Conservation (phyloP, 2,329 filamentous ascomycete species). For the Endoconidiophora polonica region DNA sequence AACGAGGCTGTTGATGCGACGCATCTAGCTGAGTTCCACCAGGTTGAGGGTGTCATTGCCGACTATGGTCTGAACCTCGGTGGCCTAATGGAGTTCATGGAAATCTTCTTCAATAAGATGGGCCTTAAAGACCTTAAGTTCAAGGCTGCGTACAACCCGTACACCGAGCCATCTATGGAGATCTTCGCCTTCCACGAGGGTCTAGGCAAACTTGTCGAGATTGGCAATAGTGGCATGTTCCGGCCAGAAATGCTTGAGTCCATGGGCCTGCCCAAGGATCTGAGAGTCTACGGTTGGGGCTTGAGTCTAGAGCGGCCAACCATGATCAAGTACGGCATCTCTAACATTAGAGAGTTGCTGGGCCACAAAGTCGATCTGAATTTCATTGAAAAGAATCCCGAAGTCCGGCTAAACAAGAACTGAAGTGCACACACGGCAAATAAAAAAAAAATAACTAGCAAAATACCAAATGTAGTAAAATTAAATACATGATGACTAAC, state of each 20-base stretch:
- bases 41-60: conserved; percentile 95
- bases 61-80: conserved; percentile 88
- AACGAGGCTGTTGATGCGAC: conserved; percentile 97
- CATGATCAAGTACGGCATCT: conserved; percentile 89
- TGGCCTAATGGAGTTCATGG: conserved; percentile 83
- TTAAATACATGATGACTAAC: background rate
- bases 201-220: conserved; percentile 82
- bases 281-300: conserved; percentile 90
- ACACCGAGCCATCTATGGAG: conserved; percentile 94
- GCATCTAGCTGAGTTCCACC: conserved; percentile 94
- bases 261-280: conserved; percentile 82
- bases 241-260: conserved; percentile 90
- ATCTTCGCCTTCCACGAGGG: conserved; percentile 93
- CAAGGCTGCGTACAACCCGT: conserved; percentile 93
- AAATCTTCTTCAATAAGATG: conserved; percentile 93
- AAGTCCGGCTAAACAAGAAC: conserved; percentile 75
- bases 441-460: conserved; percentile 3
- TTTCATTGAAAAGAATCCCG: conserved; percentile 83
- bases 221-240: conserved; percentile 98
- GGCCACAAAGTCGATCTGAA: conserved; percentile 90
- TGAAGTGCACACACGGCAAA: conserved; percentile 24
- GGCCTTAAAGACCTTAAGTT: conserved; percentile 72
- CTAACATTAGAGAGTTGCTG: conserved; percentile 80
- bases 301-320: conserved; percentile 84
- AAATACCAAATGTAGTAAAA: background rate